Base-by-base conservation (phyloP, 495 filamentous ascomycete genomes). In the Neurospora sp. region DNA sequence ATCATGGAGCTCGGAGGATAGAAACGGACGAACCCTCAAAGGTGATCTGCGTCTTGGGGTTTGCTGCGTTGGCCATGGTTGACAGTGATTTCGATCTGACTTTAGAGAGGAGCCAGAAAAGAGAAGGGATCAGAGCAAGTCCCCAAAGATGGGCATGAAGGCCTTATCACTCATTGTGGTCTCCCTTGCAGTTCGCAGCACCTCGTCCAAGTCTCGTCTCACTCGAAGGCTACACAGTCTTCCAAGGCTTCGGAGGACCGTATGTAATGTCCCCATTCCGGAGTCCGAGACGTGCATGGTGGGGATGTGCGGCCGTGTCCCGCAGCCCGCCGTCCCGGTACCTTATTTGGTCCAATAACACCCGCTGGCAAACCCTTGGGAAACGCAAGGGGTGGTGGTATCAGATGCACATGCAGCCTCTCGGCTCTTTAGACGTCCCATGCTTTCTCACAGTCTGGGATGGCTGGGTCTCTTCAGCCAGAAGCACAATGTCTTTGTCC, bases 261-360 rank as follows among this genome's bases (percentile, higher is more conserved):
- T 38, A 40, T 18, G n/a, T 38, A 27, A 44, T n/a, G 37, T 42
- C 71, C 72, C 78, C 71, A 62, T 27, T 14, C 72, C 70, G 75
- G 73, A 75, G 71, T 73, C 73, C 78, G 79, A 66, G 54, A 66
- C 27, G 79, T 79, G 42, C n/a, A 74, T 35, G 72, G 72, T 81
- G 79, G 79, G 79, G 79, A 81, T 77, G 78, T 81, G 79, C 79
- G 77, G 72, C 31, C 72, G 18, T 39, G 40, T 31, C 54, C 54
- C 54, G 54, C 54, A 66, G 54, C 27, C 54, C 54, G 27, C 54
- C 54, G 27, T 66, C 14, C 6, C 54, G 27, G 54, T 66, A 35
- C 2, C 27, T 66, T 35, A 37, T 66, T 9, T 62, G 27, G 3
- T 37, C 27, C 54, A 35, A 18, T 66, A 27, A 60, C 4, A 41